phyloP scores from a whole-genome alignment of 176 grass and related monocot species.

The Oryza coarctata region DNA sequence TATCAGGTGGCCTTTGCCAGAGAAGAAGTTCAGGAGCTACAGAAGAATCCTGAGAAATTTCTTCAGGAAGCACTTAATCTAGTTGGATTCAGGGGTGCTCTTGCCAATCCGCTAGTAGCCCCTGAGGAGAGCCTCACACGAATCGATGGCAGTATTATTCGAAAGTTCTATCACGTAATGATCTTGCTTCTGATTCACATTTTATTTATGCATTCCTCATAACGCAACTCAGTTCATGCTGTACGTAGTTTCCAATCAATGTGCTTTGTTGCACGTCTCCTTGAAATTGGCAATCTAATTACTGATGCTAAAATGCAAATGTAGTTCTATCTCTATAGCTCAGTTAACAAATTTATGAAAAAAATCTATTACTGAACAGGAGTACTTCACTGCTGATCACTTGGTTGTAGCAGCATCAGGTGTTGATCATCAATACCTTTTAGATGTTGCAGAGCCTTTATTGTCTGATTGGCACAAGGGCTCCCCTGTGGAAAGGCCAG shows the following conservation, averaged over 20 bases:
- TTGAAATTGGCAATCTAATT: slow-evolving; percentile 4
- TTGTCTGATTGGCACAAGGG: slow-evolving; percentile 70
- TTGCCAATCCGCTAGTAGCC: slow-evolving; percentile 65
- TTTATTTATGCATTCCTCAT: slow-evolving; percentile 22
- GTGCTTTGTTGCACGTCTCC: neutral
- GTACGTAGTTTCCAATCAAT: neutral
- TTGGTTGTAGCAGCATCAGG: slow-evolving; percentile 84
- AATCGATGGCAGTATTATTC: slow-evolving; percentile 46
- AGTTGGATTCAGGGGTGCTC: slow-evolving; percentile 64
- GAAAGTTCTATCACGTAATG: slow-evolving; percentile 69
- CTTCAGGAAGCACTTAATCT: slow-evolving; percentile 71
- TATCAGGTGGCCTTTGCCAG: slow-evolving; percentile 59
- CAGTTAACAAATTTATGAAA: neutral
- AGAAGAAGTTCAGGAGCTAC: slow-evolving; percentile 47
- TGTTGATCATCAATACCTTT: slow-evolving; percentile 69
- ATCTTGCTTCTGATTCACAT: neutral
- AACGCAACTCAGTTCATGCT: neutral
- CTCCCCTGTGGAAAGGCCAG: slow-evolving; percentile 46
- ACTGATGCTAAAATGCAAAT: neutral
- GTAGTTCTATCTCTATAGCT: neutral
- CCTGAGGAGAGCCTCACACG: slow-evolving; percentile 44
- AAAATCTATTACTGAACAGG: slow-evolving; percentile 47
- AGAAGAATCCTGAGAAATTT: slow-evolving; percentile 57
- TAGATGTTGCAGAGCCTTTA: slow-evolving; percentile 69
- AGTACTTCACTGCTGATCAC: slow-evolving; percentile 82